A percentile compares a stretch with the other conserved stretches of the same genome.
Evolutionary conservation across 2,329 filamentous ascomycete genomes (phyloP).

Genomic region (Arthrobotrys sinensis): DNA sequence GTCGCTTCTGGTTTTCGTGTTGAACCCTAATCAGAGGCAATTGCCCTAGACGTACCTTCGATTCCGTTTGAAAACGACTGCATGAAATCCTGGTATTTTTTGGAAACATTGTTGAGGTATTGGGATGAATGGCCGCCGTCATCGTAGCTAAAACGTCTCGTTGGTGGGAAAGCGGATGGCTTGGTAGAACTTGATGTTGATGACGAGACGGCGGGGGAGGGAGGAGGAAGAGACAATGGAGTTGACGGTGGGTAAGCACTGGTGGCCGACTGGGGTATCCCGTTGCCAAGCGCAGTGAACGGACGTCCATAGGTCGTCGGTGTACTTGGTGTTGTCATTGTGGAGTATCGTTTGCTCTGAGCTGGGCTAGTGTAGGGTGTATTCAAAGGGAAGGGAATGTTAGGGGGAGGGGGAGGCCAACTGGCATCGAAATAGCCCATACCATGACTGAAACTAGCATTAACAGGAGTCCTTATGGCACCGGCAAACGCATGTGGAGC

Average conservation of each 20-base stretch:
- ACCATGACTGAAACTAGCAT: slow-evolving; percentile 43
- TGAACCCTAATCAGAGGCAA: slow-evolving; percentile 61
- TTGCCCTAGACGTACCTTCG: slow-evolving; percentile 61
- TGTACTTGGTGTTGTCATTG: slow-evolving; percentile 33
- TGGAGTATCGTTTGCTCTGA: slow-evolving; percentile 37
- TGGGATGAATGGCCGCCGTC: slow-evolving; percentile 33
- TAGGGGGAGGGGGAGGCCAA: slow-evolving; percentile 26
- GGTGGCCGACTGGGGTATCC: slow-evolving; percentile 35
- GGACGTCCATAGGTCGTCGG: slow-evolving; percentile 21
- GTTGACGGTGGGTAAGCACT: slow-evolving; percentile 53
- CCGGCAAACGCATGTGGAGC: slow-evolving; percentile 50
- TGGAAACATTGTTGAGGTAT: slow-evolving; percentile 14
- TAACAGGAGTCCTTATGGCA: slow-evolving; percentile 41
- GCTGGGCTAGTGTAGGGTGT: slow-evolving; percentile 22
- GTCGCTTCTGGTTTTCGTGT: slow-evolving; percentile 62
- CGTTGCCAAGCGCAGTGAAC: slow-evolving; percentile 20
- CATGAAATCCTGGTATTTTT: slow-evolving; percentile 36
- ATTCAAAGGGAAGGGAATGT: slow-evolving; percentile 16
- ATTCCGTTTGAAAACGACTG: slow-evolving; percentile 45
- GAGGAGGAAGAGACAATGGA: slow-evolving; percentile 42
- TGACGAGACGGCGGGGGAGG: slow-evolving; percentile 47
- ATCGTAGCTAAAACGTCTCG: slow-evolving; percentile 58
- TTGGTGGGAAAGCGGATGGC: slow-evolving; percentile 14
- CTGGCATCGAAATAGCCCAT: slow-evolving; percentile 57
- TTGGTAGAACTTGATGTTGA: slow-evolving; percentile 40